Percentiles rank a stretch among this genome's conserved stretches.
These are phyloP conservation scores for Aspergillus calidoustus DNA, from an alignment of 2,329 filamentous ascomycete genomes.

Conservation along the genomic window DNA sequence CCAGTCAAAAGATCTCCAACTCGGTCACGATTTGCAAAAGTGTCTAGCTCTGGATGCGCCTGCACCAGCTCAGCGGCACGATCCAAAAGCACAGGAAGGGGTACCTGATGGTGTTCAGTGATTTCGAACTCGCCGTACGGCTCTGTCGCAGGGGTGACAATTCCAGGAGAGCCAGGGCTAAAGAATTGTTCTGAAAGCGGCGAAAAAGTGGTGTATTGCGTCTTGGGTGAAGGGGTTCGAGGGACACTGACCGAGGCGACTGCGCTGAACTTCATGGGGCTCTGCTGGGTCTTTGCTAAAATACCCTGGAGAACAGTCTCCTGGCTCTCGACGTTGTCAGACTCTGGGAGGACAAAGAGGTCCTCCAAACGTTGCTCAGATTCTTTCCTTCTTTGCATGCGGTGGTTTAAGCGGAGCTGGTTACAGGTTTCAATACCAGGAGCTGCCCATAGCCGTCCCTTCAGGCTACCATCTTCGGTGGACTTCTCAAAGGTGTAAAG, in stretches of 20 bases:
- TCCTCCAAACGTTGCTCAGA: slow-evolving; percentile 22
- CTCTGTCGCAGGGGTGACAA: slow-evolving; percentile 12
- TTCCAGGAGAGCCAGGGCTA: slow-evolving; percentile 16
- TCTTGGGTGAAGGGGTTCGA: slow-evolving; percentile 7
- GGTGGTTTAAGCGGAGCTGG: slow-evolving; percentile 24
- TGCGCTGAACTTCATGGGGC: not conserved
- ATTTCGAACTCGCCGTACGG: slow-evolving; percentile 12
- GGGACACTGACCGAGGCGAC: not conserved
- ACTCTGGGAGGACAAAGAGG: slow-evolving; percentile 25
- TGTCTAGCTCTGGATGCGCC: slow-evolving; percentile 26
- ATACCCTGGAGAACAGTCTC: slow-evolving; percentile 16
- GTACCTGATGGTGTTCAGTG: slow-evolving; percentile 18
- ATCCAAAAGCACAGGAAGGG: slow-evolving; percentile 21
- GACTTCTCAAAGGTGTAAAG: slow-evolving; percentile 30
- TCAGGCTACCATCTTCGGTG: slow-evolving; percentile 20
- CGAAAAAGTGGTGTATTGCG: not conserved
- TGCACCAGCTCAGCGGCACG: slow-evolving; percentile 21
- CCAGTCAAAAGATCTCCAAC: slow-evolving; percentile 23
- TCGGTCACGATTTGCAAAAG: slow-evolving; percentile 19
- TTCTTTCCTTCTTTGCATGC: slow-evolving; percentile 17
- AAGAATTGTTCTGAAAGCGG: not conserved
- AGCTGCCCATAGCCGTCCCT: slow-evolving; percentile 20
- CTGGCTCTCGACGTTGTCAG: slow-evolving; percentile 3
- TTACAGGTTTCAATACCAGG: slow-evolving; percentile 28
- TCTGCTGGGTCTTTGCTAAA: slow-evolving; percentile 13